Evolutionary conservation across 768 basidiomycete genomes (phyloP).

Genomic region (Termitomyces sp.): DNA sequence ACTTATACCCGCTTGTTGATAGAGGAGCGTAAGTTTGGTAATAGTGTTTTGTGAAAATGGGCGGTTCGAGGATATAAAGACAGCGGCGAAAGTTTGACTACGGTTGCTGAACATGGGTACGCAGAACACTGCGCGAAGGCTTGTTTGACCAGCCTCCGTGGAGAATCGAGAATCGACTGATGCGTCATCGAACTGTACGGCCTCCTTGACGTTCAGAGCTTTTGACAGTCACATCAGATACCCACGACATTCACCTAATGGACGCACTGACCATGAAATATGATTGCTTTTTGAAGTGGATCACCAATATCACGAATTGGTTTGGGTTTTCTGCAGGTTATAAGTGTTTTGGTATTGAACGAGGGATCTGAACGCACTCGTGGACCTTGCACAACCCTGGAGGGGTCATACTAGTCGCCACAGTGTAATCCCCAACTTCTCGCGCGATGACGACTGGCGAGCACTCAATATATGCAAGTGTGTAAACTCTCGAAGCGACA

Average conservation of each 20-base stretch:
- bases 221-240: not conserved
- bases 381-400: slow-evolving; percentile 63
- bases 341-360: not conserved
- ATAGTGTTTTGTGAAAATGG: slow-evolving; percentile 59
- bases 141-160: slow-evolving; percentile 61
- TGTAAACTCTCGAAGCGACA: not conserved
- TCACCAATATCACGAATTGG: slow-evolving; percentile 56
- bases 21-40: slow-evolving; percentile 59
- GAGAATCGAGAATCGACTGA: slow-evolving; percentile 64
- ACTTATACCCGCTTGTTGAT: slow-evolving; percentile 74
- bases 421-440: slow-evolving; percentile 68
- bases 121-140: slow-evolving; percentile 60
- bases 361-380: slow-evolving; percentile 45
- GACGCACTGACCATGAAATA: slow-evolving; percentile 52
- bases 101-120: slow-evolving; percentile 73
- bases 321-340: slow-evolving; percentile 46
- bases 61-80: slow-evolving; percentile 65
- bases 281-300: slow-evolving; percentile 63
- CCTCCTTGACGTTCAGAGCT: slow-evolving; percentile 68
- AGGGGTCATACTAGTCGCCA: slow-evolving; percentile 62
- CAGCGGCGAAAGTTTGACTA: slow-evolving; percentile 70
- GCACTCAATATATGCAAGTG: not conserved
- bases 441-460: slow-evolving; percentile 57
- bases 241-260: not conserved
- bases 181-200: slow-evolving; percentile 58